Evolutionary conservation across 179 eudicot species (phyloP).

Genomic region (Vitellaria paradoxa): DNA sequence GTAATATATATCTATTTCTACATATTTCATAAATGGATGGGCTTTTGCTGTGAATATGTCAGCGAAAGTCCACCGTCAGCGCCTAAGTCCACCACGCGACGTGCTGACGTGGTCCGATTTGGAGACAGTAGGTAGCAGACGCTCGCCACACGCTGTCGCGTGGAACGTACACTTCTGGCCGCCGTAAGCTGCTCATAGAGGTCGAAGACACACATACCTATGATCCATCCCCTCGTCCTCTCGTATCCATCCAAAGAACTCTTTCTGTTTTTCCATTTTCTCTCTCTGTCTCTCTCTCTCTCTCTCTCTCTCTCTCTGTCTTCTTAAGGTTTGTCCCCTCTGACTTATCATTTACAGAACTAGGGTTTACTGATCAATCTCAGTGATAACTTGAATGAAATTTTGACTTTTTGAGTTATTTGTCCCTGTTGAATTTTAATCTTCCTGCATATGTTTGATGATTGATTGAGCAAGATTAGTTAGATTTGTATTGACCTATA

Average conservation of each 20-base stretch:
- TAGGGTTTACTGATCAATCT: not conserved
- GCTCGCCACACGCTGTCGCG: slow-evolving; percentile 30
- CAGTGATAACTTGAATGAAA: too few species aligned
- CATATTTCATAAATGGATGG: too few species aligned
- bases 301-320: too few species aligned
- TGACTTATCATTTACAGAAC: too few species aligned
- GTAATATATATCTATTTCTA: too few species aligned
- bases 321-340: too few species aligned
- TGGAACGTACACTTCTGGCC: slow-evolving; percentile 13
- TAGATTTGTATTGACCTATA: too few species aligned
- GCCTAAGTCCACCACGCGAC: slow-evolving; percentile 14
- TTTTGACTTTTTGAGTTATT: not conserved
- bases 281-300: too few species aligned
- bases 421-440: not conserved
- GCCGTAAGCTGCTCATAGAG: not conserved
- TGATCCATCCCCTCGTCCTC: not conserved
- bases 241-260: not conserved
- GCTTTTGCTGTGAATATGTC: too few species aligned
- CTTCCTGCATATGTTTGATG: not conserved
- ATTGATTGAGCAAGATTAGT: too few species aligned
- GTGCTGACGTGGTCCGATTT: slow-evolving; percentile 13
- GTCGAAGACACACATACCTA: not conserved
- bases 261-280: too few species aligned
- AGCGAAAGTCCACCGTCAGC: not conserved
- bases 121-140: not conserved